Evolutionary conservation across 1,139 yeast genomes (phyloP).

Genomic region (Hanseniaspora sp.): DNA sequence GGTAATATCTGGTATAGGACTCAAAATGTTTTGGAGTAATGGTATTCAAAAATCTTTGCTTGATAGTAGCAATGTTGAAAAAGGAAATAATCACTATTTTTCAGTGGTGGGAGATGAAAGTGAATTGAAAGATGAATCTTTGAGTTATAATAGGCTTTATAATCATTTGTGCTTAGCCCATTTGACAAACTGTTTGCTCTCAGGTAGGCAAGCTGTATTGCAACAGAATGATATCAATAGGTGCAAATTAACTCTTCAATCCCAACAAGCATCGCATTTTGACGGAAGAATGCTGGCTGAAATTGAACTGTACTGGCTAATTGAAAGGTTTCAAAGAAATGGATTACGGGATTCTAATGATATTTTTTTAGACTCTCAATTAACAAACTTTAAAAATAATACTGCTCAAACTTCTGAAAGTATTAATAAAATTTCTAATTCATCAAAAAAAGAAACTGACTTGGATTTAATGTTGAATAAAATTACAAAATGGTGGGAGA

Average conservation of each 20-base stretch:
- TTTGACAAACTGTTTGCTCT: slow-evolving; percentile 52
- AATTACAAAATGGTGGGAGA: slow-evolving; percentile 23
- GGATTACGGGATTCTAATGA: slow-evolving; percentile 5
- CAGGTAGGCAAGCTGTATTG: slow-evolving; percentile 65
- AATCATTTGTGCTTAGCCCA: slow-evolving; percentile 67
- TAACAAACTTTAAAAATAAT: slow-evolving; percentile 34
- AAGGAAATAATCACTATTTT: slow-evolving; percentile 2
- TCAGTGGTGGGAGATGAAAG: slow-evolving; percentile 17
- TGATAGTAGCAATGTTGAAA: background rate
- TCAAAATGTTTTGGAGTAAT: slow-evolving; percentile 18
- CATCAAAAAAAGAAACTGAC: slow-evolving; percentile 23
- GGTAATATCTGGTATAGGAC: slow-evolving; percentile 21
- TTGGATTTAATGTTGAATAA: slow-evolving; percentile 47
- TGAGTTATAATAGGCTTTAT: slow-evolving; percentile 43
- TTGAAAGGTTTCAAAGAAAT: slow-evolving; percentile 23
- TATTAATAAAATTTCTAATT: slow-evolving; percentile 11
- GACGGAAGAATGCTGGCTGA: slow-evolving; percentile 81
- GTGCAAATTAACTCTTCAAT: slow-evolving; percentile 50
- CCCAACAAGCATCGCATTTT: slow-evolving; percentile 61
- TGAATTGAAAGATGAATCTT: slow-evolving; percentile 19
- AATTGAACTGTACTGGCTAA: slow-evolving; percentile 49
- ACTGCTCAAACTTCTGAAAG: slow-evolving; percentile 21
- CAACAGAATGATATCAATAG: slow-evolving; percentile 55
- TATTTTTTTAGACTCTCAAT: slow-evolving; percentile 20
- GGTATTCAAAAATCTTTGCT: background rate